Base-by-base conservation (phyloP, 139 green algal species). In the Edaphochlamys debaryana region DNA sequence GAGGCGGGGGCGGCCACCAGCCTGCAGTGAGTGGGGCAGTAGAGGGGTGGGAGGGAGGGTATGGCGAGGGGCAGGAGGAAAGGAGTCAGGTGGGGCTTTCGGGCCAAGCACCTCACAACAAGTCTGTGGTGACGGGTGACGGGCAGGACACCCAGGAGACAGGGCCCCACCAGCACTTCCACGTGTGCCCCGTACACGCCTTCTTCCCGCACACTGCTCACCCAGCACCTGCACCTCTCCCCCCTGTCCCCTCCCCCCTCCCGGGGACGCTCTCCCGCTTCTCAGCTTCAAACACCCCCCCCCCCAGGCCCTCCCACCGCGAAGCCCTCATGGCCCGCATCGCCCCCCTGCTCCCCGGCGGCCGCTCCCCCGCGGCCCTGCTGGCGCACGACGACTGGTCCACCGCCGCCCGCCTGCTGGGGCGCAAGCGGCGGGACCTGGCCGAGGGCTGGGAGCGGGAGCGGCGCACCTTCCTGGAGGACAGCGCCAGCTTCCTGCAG, bases 381-480 rank as follows among this genome's bases (percentile, higher is more conserved):
- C 37, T 80, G 54, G 75, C 76, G 56, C 83, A 88, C 29, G 83
- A 88, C 45, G 83, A 84, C 54, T 88, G 83, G 83, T 42, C 67
- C 74, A 78, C 73, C 32, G 67, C 42, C 8, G 5, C 75, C 58
- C 82, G 64, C 34, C 71, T 73, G 69, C 15, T 67, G 66, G 68
- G n/a, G 60, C 83, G 83, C 25, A 76, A 71, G 67, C 75, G 83
- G 27, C 23, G 62, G 27, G 83, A 73, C 48, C 54, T 88, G 58
- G 36, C 38, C 20, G 76, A 85, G 42, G 75, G 54, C 15, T 88
- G 83, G 83, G 40, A 64, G 34, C 68, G 76, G 3, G 83, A 88
- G 42, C 62, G 73, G 54, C 36, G 60, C 15, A 75, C 85, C 68
- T 88, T 88, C 75, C 40, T 88, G 40, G 76, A 84, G 29, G 83